Evolutionary conservation across 257 asterid genomes (phyloP), one percentile per base, ranked within the genome.

Genomic region (Petrea volubilis): DNA sequence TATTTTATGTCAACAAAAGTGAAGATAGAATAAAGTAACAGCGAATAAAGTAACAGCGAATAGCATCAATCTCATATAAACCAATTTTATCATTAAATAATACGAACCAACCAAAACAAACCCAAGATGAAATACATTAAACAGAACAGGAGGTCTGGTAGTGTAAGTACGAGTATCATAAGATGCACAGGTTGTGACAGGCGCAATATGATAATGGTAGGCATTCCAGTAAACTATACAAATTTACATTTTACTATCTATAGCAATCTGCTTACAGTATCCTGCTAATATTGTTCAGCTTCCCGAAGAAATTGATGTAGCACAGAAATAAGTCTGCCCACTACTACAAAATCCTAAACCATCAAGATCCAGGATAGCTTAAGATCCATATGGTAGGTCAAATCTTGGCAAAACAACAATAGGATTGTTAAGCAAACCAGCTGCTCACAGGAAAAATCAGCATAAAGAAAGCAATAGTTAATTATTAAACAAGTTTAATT

Each of bases 1-100:
- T 29, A 38, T 13, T 61, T 5, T 44, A 65, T 64, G 73, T 73
- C 55, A 73, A 50, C 60, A 17, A 44, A 34, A 44, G 68, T 60
- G 44, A 63, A 67, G 71, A 8, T 24, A 25, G n/a, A 53, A 56
- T 21, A n/a, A 64, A 51, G 25, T 33, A 46, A 64, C 33, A 64
- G 28, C 21, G n/a, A 53, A 56, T 21, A n/a, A 64, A 51, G 25
- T 33, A 46, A 64, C 33, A 64, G 21, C 7, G 31, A 41, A 34
- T 31, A 56, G 4, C 67, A 74, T 57, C 21, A 47, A 49, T 31
- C 51, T 33, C 23, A 34, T 55, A 15, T 7, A 25, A 68, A 53
- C 23, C 15, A 27, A 40, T 65, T 49, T 29, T 2, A 5, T 31
- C 17, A 27, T 25, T 33, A 13, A 24, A 51, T 0, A 34, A 24